A percentile compares a stretch with the other conserved stretches of the same genome.
Conservation (phyloP, 768 basidiomycete genomes). For the Xerocomellus amylosporus region DNA sequence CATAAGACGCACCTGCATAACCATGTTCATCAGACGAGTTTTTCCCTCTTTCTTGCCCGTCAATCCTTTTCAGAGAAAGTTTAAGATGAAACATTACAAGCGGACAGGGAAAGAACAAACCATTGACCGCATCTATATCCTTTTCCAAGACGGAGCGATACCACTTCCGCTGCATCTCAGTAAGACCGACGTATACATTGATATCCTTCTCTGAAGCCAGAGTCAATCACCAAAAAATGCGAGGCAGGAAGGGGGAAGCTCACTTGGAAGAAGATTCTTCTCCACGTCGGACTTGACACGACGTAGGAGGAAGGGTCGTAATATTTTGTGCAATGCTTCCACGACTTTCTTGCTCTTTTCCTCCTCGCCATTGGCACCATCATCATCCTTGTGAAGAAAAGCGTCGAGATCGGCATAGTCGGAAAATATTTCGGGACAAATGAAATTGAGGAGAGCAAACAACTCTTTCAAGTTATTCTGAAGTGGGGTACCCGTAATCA, state of each 20-base stretch:
- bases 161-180: conserved; percentile 98
- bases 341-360: conserved; percentile 91
- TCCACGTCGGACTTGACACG: conserved; percentile 97
- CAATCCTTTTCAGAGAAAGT: conserved; percentile 48
- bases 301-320: conserved; percentile 90
- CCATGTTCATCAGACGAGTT: conserved; percentile 96
- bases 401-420: conserved; percentile 88
- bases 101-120: conserved; percentile 36
- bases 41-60: conserved; percentile 99
- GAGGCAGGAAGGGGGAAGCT: conserved; percentile 13
- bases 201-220: conserved; percentile 83
- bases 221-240: not conserved
- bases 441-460: conserved; percentile 90
- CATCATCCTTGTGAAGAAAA: conserved; percentile 89
- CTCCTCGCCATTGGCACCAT: conserved; percentile 62
- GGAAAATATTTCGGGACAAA: conserved; percentile 94
- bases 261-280: conserved; percentile 90
- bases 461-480: conserved; percentile 98
- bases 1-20: conserved; percentile 78
- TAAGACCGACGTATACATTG: conserved; percentile 95
- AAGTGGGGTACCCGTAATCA: conserved; percentile 96
- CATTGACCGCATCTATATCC: conserved; percentile 98
- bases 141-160: conserved; percentile 95
- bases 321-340: conserved; percentile 94
- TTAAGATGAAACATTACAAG: not conserved